Conservation (phyloP, 1,284 basidiomycete species). For the Leccinum subfulvum region DNA sequence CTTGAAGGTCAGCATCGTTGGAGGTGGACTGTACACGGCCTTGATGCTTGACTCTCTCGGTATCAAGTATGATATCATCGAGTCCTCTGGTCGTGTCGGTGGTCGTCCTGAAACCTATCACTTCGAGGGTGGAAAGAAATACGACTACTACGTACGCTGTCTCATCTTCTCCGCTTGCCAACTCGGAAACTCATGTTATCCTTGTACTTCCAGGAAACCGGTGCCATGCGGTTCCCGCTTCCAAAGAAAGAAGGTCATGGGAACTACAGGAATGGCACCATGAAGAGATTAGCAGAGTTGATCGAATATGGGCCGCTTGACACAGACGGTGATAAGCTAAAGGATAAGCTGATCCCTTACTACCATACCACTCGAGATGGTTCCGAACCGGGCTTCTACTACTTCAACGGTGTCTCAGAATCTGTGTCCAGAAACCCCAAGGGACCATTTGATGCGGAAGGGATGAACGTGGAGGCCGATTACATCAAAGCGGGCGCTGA, state of each 20-base stretch:
- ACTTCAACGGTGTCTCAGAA: conserved; percentile 12
- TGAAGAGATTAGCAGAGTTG: conserved; percentile 31
- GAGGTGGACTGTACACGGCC: conserved; percentile 38
- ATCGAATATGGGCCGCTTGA: conserved; percentile 15
- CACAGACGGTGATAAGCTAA: conserved; percentile 4
- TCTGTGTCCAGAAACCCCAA: not conserved
- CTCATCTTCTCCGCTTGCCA: not conserved
- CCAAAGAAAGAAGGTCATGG: conserved; percentile 18
- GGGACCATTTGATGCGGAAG: conserved; percentile 3
- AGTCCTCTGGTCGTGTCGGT: conserved; percentile 31
- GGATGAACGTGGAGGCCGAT: conserved; percentile 10
- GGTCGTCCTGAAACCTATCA: conserved; percentile 36
- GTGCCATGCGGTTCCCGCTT: conserved; percentile 38
- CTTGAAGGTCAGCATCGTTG: conserved; percentile 21
- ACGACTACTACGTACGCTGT: conserved; percentile 20
- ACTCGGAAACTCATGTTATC: not conserved
- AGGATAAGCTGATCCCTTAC: conserved; percentile 15
- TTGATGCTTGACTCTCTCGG: conserved; percentile 36
- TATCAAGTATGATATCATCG: conserved; percentile 37
- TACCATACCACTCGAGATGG: conserved; percentile 7
- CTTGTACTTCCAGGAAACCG: conserved; percentile 23
- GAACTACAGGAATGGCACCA: conserved; percentile 24
- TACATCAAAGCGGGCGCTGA: conserved; percentile 13
- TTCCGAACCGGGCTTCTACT: conserved; percentile 9
- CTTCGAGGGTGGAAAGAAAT: conserved; percentile 19